Evolutionary conservation across 139 green algal species (phyloP).

Genomic region (Zygnema cylindricum): DNA sequence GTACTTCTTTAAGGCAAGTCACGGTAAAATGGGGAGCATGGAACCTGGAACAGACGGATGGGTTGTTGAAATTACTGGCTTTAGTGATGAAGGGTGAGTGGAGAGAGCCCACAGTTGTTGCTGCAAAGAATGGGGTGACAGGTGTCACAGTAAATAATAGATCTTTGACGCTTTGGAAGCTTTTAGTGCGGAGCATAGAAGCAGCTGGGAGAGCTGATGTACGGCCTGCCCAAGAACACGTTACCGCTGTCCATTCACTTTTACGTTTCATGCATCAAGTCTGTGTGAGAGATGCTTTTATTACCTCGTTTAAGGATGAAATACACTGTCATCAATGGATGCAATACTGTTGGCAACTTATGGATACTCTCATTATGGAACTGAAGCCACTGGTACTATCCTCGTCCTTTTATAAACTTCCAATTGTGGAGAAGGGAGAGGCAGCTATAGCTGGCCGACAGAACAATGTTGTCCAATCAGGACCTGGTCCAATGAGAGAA

Average conservation of each 20-base stretch:
- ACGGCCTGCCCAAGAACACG: not conserved
- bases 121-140: not conserved
- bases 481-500: not conserved
- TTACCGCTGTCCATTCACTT: slow-evolving; percentile 5
- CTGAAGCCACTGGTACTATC: slow-evolving; percentile 3
- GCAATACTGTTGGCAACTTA: not conserved
- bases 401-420: slow-evolving; percentile 17
- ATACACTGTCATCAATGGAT: not conserved
- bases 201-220: not conserved
- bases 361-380: not conserved
- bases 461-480: not conserved
- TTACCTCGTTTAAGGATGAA: not conserved
- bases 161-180: not conserved
- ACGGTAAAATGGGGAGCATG: not conserved
- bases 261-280: not conserved
- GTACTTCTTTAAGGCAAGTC: not conserved
- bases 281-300: slow-evolving; percentile 6
- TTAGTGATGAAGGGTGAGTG: not conserved
- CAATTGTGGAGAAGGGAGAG: not conserved
- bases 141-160: not conserved
- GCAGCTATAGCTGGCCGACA: not conserved
- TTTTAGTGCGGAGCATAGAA: not conserved
- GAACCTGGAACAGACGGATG: not conserved
- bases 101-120: not conserved
- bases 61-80: not conserved